Evolutionary conservation across 2,329 filamentous ascomycete species (phyloP), one percentile per base, ranked within the genome.

Genomic region (Sarocladium strictum): DNA sequence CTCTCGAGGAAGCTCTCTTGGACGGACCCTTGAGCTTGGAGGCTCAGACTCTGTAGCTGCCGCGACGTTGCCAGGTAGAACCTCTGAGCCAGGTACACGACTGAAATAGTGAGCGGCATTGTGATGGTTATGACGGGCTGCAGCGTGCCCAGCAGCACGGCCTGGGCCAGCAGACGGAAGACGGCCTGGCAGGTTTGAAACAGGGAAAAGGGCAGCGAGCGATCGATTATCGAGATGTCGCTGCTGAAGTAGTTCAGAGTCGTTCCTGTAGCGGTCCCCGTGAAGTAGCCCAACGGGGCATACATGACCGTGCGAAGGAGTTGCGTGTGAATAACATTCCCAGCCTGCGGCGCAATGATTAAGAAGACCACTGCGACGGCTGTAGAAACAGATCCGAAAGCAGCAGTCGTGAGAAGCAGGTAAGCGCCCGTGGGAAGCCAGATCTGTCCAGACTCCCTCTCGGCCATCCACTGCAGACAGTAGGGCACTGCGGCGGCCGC

Each of bases 21-120:
- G 35, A 38, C 35, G 6, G 35, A 9, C 5, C 12, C 7, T n/a
- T 47, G 19, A 9, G 19, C 5, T 24, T 47, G 6, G 24, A 47
- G 10, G n/a, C n/a, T n/a, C 19, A 47, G 24, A 12, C 7, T 4
- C 5, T n/a, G 41, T 6, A 47, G 68, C 72, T 3, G 78, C 72
- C 2, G 72, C 69, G 0, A 71, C 62, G 3, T 69, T 69, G 5
- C 6, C 24, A 82, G 71, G 1, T 80, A 61, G 1, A 68, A 64
- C 38, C 72, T 67, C 56, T 80, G 76, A 38, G 71, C 66, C 3
- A 62, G 65, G 55, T 64, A 64, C 54, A 38, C 15, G 19, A 17
- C 35, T 5, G 19, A 5, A 5, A 38, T n/a, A 6, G 9, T 10
- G 9, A 38, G 6, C 15, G 35, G 35, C 35, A 38, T 10, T 9